Evolutionary conservation across 331 rosid genomes (phyloP), one percentile per base, ranked within the genome.

Genomic region (Acacia concinna): DNA sequence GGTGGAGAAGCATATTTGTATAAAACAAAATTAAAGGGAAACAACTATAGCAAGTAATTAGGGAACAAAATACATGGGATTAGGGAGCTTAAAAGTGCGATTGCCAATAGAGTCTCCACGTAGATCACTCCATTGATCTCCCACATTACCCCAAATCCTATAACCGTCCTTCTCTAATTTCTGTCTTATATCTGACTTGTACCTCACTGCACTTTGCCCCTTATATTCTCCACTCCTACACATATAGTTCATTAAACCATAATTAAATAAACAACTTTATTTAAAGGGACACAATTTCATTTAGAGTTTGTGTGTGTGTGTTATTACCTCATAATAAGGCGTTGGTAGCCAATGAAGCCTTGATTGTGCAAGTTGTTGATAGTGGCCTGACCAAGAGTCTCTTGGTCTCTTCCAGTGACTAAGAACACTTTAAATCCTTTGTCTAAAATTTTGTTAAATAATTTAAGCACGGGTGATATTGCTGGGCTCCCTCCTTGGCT

Each of bases 61-160:
- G 71, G 94, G 94, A 71, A 94, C 93, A 78, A 84, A 94, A 73
- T 92, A 94, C 98, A 94, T 90, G 28, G 98, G 98, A 88, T 94
- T 92, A 5, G 98, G 98, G 35, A 94, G 82, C 86, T 94, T 94
- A 66, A 90, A 94, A 47, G 97, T 87, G 15, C 97, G 93, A 21
- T 92, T 89, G 47, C 98, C 98, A 8, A 51, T 5, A 79, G 27
- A 84, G 3, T 83, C 81, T 68, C 98, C 98, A 44, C 82, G 92
- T 0, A 94, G 82, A 82, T 94, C 97, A 77, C 90, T 92, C 98
- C 98, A 94, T 67, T 93, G 97, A 74, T 91, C 97, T 75, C 97
- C 97, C 38, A 93, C 84, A 69, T 92, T 94, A 18, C 98, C 98
- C 97, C 97, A 88, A 37, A 94, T 90, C 38, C 90, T 87, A 47